These are phyloP conservation scores for Termitomyces sp. DNA, from an alignment of 768 basidiomycete species.

Conservation along the genomic window DNA sequence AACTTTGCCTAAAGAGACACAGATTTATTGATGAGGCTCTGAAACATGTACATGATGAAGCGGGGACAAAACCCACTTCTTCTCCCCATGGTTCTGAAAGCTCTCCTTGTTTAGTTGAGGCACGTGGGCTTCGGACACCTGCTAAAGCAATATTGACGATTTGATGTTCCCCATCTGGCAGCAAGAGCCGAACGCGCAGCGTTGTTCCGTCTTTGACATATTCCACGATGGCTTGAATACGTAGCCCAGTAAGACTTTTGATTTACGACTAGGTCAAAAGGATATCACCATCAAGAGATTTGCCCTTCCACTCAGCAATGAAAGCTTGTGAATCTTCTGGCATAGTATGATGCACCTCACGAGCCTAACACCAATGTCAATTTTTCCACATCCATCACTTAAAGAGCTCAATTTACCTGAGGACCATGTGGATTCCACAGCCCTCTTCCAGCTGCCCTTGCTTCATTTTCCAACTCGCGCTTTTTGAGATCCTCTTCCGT, in stretches of 20 bases:
- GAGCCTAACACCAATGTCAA: slow-evolving; percentile 40
- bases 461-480: slow-evolving; percentile 72
- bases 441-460: slow-evolving; percentile 69
- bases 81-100: slow-evolving; percentile 80
- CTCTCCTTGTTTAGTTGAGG: slow-evolving; percentile 68
- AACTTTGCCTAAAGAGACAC: slow-evolving; percentile 65
- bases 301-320: slow-evolving; percentile 89
- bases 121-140: slow-evolving; percentile 72
- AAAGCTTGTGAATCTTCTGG: slow-evolving; percentile 86
- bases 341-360: slow-evolving; percentile 78
- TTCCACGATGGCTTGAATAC: slow-evolving; percentile 77
- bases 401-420: slow-evolving; percentile 36
- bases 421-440: slow-evolving; percentile 83
- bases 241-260: slow-evolving; percentile 5
- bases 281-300: slow-evolving; percentile 70
- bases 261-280: not conserved
- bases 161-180: slow-evolving; percentile 89
- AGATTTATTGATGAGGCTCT: slow-evolving; percentile 14
- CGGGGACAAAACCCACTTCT: slow-evolving; percentile 51
- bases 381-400: not conserved
- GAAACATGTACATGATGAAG: slow-evolving; percentile 3
- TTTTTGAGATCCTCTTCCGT: slow-evolving; percentile 73
- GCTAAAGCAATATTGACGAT: slow-evolving; percentile 81
- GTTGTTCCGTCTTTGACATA: slow-evolving; percentile 92
- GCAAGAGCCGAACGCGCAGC: slow-evolving; percentile 78